Conservation (phyloP, 257 asterid species). For the Solanum pimpinellifolium region DNA sequence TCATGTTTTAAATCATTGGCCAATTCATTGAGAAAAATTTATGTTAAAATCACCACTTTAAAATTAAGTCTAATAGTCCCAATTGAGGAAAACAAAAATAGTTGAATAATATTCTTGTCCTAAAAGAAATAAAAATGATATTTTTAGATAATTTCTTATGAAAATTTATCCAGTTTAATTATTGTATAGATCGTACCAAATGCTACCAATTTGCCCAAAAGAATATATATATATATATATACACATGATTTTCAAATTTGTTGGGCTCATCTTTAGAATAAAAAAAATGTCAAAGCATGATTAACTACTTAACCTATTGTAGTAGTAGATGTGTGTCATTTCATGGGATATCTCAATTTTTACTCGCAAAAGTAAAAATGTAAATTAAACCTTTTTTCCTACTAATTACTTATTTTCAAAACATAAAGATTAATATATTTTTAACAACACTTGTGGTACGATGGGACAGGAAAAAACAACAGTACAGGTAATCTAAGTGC, state of each 20-base stretch:
- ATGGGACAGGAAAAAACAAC: conserved; percentile 21
- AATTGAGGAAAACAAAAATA: not conserved
- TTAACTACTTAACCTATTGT: not conserved
- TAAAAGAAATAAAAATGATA: too few species aligned
- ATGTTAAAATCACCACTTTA: not conserved
- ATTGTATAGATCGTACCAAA: not conserved
- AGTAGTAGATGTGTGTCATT: not conserved
- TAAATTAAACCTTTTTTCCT: not conserved
- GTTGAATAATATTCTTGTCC: too few species aligned
- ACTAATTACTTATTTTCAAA: not conserved
- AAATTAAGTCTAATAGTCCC: not conserved
- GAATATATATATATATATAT: not conserved
- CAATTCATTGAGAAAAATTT: not conserved
- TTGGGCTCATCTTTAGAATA: not conserved
- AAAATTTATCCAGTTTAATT: not conserved
- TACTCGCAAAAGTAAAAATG: too few species aligned
- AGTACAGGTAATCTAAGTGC: conserved; percentile 24
- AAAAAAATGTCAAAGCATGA: not conserved
- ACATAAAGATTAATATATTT: not conserved
- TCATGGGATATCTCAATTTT: too few species aligned
- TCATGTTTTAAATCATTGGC: not conserved
- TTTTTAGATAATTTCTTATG: not conserved
- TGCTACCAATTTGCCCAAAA: not conserved
- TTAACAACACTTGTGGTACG: not conserved
- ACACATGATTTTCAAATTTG: not conserved